phyloP scores from a whole-genome alignment of 805 yeast genomes.

The Lipomyces oligophaga region DNA sequence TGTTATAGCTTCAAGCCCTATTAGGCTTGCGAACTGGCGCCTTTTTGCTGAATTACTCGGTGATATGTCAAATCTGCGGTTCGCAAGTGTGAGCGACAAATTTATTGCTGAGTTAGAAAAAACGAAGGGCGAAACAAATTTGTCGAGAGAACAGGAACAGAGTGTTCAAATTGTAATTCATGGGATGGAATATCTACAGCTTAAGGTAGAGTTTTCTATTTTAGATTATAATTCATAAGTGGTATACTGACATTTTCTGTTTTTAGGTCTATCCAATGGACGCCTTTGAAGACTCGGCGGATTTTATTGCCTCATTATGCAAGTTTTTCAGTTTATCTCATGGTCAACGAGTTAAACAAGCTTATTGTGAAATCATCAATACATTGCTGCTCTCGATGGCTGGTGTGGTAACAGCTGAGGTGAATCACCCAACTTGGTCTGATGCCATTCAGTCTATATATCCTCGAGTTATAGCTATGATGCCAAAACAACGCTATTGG shows the following conservation, averaged over 20 bases:
- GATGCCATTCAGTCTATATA: slow-evolving; percentile 68
- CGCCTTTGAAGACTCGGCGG: slow-evolving; percentile 87
- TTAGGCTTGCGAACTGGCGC: slow-evolving; percentile 91
- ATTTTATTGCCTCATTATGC: slow-evolving; percentile 77
- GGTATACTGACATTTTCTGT: neutral
- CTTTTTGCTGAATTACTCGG: slow-evolving; percentile 85
- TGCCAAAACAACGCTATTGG: slow-evolving; percentile 54
- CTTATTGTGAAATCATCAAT: slow-evolving; percentile 81
- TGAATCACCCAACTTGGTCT: slow-evolving; percentile 93
- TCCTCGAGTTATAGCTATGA: slow-evolving; percentile 47
- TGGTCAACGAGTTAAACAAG: slow-evolving; percentile 61
- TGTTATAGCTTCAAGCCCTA: slow-evolving; percentile 59
- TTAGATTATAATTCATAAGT: neutral
- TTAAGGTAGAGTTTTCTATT: slow-evolving; percentile 40
- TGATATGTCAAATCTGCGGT: slow-evolving; percentile 79
- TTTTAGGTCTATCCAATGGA: slow-evolving; percentile 73
- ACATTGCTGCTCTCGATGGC: slow-evolving; percentile 77
- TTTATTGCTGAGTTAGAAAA: slow-evolving; percentile 91
- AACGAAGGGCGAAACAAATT: slow-evolving; percentile 34
- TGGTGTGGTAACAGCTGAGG: slow-evolving; percentile 84
- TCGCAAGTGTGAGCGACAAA: slow-evolving; percentile 84
- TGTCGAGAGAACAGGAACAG: slow-evolving; percentile 51
- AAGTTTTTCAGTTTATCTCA: slow-evolving; percentile 71
- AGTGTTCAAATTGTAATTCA: slow-evolving; percentile 70
- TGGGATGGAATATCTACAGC: slow-evolving; percentile 82